These are phyloP conservation scores for Kodamaea ohmeri DNA, from an alignment of 1,139 yeast species.

Conservation along the genomic window DNA sequence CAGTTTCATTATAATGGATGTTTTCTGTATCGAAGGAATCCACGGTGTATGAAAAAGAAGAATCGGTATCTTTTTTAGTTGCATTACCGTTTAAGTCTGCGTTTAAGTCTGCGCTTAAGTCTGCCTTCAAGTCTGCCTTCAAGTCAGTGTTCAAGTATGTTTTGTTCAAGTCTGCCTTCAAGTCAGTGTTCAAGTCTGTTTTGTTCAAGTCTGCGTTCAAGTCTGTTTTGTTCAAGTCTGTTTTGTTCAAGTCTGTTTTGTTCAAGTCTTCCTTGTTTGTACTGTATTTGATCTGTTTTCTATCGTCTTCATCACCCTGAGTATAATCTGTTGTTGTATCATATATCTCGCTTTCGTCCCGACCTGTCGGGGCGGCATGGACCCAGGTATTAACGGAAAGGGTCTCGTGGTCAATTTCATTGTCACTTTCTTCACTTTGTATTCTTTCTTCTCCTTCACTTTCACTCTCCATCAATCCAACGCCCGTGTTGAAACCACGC, in stretches of 20 bases:
- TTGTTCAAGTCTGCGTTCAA: too few relatives aligned
- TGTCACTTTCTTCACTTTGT: too few relatives aligned
- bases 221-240: too few relatives aligned
- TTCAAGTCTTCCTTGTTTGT: slow-evolving; percentile 1
- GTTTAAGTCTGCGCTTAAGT: too few relatives aligned
- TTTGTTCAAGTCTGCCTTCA: too few relatives aligned
- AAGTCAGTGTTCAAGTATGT: too few relatives aligned
- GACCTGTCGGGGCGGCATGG: slow-evolving; percentile 2
- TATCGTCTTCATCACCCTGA: slow-evolving; percentile 6
- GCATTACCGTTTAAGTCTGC: too few relatives aligned
- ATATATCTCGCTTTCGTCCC: slow-evolving; percentile 1
- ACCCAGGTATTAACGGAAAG: background rate
- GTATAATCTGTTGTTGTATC: background rate
- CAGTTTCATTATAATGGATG: slow-evolving; percentile 1
- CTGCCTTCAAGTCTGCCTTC: too few relatives aligned
- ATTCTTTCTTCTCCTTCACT: too few relatives aligned
- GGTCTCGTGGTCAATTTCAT: slow-evolving; percentile 4
- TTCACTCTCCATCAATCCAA: slow-evolving; percentile 8
- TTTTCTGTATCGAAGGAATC: background rate
- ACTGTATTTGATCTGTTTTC: slow-evolving; percentile 3
- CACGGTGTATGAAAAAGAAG: too few relatives aligned
- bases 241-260: slow-evolving; percentile 5
- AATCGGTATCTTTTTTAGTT: too few relatives aligned
- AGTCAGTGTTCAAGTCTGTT: too few relatives aligned
- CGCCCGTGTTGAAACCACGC: slow-evolving; percentile 14